Evolutionary conservation across 2,329 filamentous ascomycete genomes (phyloP).

Genomic region (Graphiopsis chlorocephala): DNA sequence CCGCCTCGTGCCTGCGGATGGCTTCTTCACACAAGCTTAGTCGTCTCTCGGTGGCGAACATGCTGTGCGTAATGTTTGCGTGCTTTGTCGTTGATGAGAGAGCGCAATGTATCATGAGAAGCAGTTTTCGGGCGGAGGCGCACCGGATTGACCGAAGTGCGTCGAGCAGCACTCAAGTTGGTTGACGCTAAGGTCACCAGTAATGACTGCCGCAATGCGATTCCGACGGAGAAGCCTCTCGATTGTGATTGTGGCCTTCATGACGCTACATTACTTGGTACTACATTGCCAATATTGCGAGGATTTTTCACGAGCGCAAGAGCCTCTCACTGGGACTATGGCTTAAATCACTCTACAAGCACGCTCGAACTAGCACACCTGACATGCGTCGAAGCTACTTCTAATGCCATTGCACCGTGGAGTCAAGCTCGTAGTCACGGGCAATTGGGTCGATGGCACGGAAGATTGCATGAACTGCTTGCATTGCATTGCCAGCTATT

Average conservation of each 20-base stretch:
- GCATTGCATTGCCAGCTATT: neutral
- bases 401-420: neutral
- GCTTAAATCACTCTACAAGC: neutral
- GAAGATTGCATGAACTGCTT: neutral
- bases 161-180: neutral
- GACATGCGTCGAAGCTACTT: neutral
- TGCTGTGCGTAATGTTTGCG: neutral
- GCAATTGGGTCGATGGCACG: neutral
- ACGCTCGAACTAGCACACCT: neutral
- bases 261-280: neutral
- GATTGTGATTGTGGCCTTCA: neutral
- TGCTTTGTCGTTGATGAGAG: neutral
- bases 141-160: neutral
- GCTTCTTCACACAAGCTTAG: neutral
- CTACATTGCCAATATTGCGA: neutral
- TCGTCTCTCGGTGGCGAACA: neutral
- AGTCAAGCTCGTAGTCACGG: neutral
- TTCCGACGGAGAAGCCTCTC: neutral
- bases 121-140: neutral
- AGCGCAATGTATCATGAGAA: neutral
- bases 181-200: neutral
- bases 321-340: neutral
- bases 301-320: neutral
- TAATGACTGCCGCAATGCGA: neutral
- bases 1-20: neutral